These are phyloP conservation scores for Euphorbia lathyris DNA, from an alignment of 345 rosid genomes.

Conservation along the genomic window DNA sequence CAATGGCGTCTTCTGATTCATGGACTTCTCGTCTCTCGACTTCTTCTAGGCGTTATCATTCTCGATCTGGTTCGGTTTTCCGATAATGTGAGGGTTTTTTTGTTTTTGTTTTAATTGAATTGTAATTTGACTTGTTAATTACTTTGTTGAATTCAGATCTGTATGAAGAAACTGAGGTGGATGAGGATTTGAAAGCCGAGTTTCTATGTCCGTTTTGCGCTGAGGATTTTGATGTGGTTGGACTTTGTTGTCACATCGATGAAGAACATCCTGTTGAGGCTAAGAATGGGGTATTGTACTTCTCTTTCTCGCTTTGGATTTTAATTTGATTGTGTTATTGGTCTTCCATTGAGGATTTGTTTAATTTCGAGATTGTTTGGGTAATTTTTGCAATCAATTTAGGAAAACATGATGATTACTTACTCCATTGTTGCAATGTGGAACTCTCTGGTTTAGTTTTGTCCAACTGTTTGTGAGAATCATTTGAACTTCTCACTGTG, in stretches of 20 bases:
- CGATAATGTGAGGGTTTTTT: background rate
- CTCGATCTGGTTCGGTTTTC: slow-evolving; percentile 42
- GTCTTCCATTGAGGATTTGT: background rate
- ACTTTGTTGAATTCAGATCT: slow-evolving; percentile 35
- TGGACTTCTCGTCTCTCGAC: slow-evolving; percentile 41
- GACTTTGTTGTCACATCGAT: slow-evolving; percentile 82
- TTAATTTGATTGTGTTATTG: background rate
- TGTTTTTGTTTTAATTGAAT: background rate
- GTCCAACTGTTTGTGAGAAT: background rate
- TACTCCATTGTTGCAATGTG: background rate
- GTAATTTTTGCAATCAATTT: background rate
- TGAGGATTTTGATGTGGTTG: slow-evolving; percentile 81
- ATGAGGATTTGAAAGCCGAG: slow-evolving; percentile 61
- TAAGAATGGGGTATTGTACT: slow-evolving; percentile 58
- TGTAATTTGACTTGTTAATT: background rate
- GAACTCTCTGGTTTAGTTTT: background rate
- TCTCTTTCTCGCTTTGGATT: background rate
- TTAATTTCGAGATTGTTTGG: background rate
- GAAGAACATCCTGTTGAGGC: slow-evolving; percentile 90
- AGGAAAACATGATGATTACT: background rate
- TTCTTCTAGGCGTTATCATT: slow-evolving; percentile 38
- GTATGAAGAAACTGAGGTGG: slow-evolving; percentile 56
- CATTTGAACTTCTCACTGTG: background rate
- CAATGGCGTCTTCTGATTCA: slow-evolving; percentile 45
- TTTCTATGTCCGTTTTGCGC: slow-evolving; percentile 76